A percentile compares a stretch with the other conserved stretches of the same genome.
These are phyloP conservation scores for Mrakia hoshinonis DNA, from an alignment of 768 basidiomycete species.

Conservation along the genomic window DNA sequence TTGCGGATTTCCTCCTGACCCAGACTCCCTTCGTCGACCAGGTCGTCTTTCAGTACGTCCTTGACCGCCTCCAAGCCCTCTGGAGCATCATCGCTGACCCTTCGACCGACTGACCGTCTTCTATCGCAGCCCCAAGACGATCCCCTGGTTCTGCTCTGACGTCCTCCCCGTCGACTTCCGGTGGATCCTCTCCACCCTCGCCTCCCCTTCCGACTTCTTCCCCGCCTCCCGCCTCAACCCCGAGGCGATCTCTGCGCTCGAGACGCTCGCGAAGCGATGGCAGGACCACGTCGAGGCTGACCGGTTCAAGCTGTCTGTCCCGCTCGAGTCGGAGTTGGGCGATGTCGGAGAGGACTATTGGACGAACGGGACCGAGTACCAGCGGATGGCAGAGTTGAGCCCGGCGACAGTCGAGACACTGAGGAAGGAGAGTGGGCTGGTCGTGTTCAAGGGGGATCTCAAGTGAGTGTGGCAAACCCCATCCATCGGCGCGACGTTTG, in stretches of 20 bases:
- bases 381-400: slow-evolving; percentile 39
- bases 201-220: slow-evolving; percentile 53
- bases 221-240: slow-evolving; percentile 35
- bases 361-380: slow-evolving; percentile 40
- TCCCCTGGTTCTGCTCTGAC: slow-evolving; percentile 97
- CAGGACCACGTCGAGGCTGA: slow-evolving; percentile 58
- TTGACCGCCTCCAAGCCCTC: neutral
- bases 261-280: slow-evolving; percentile 63
- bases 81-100: neutral
- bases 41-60: slow-evolving; percentile 77
- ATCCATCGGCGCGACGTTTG: neutral
- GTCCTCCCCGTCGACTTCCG: slow-evolving; percentile 79
- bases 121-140: slow-evolving; percentile 65
- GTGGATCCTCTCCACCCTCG: slow-evolving; percentile 45
- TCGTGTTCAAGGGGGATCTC: slow-evolving; percentile 87
- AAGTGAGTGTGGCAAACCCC: slow-evolving; percentile 55
- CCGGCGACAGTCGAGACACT: slow-evolving; percentile 57
- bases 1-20: slow-evolving; percentile 70
- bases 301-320: slow-evolving; percentile 63
- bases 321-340: slow-evolving; percentile 53
- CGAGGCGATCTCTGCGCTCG: slow-evolving; percentile 43
- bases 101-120: slow-evolving; percentile 11
- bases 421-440: slow-evolving; percentile 52
- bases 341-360: slow-evolving; percentile 40
- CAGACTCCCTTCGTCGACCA: slow-evolving; percentile 71